phyloP scores from a whole-genome alignment of 2,329 filamentous ascomycete genomes.

The Bipolaris sorokiniana region DNA sequence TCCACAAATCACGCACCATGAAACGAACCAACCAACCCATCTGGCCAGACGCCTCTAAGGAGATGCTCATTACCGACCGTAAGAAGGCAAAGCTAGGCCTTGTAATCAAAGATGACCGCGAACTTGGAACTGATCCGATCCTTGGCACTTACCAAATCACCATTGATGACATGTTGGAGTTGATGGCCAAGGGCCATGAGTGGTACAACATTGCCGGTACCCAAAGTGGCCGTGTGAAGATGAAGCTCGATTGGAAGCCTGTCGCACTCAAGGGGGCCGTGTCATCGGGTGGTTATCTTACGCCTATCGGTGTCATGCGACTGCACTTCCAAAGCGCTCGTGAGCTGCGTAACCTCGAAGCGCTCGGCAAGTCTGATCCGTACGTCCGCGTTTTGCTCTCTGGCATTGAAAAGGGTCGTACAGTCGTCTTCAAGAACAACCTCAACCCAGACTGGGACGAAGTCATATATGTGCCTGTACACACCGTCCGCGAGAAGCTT shows the following conservation, averaged over 20 bases:
- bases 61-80: conserved; percentile 92
- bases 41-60: conserved; percentile 90
- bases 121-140: conserved; percentile 79
- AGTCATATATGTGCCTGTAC: conserved; percentile 90
- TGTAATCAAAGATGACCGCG: conserved; percentile 94
- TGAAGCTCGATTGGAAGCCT: conserved; percentile 94
- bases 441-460: conserved; percentile 96
- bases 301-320: conserved; percentile 92
- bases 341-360: conserved; percentile 89
- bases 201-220: conserved; percentile 90
- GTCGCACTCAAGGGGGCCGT: conserved; percentile 81
- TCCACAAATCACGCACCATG: conserved; percentile 87
- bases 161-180: conserved; percentile 87
- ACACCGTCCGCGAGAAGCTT: conserved; percentile 81
- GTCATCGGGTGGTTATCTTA: conserved; percentile 85
- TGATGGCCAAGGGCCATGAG: conserved; percentile 90
- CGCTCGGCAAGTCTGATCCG: conserved; percentile 94
- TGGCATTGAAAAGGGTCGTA: conserved; percentile 87
- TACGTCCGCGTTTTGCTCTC: conserved; percentile 89
- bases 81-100: conserved; percentile 89
- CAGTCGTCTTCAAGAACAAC: conserved; percentile 95
- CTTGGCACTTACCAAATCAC: conserved; percentile 95
- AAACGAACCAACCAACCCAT: conserved; percentile 98
- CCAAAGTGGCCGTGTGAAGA: conserved; percentile 84
- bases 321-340: conserved; percentile 86